Base-by-base conservation (phyloP, 352 stramenopile species). In the Phytophthora sojae region DNA sequence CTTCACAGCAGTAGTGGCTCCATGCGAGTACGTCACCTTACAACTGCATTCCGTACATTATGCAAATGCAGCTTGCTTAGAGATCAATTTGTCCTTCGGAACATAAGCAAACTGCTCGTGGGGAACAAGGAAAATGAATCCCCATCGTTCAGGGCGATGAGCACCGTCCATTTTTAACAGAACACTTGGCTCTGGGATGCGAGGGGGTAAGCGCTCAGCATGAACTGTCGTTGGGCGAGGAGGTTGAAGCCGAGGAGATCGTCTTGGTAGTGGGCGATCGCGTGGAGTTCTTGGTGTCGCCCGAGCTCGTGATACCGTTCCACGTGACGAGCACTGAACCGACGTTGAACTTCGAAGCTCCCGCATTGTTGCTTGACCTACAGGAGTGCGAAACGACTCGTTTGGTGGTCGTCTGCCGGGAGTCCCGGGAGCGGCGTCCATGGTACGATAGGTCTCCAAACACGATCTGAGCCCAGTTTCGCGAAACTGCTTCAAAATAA, bases 31-130 rank as follows among this genome's bases (percentile, higher is more conserved):
- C 9, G 21, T 52, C 47, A 65, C 19, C 32, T 65, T 65, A 21
- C 54, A 60, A 19, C 19, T 65, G 29, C 58, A 65, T 21, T 9
- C 52, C 42, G 17, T 62, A 17, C 56, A 65, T 19, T 30, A 65
- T 5, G 58, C 30, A 4, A 11, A 58, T n/a, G 0, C 58, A 17
- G 58, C 47, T 21, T 57, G 45, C 25, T 37, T 57, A n/a, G 47
- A 57, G n/a, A 29, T 65, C 58, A 52, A 30, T 39, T 39, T 12
- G 11, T 39, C 32, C 44, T 50, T 29, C 8, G 35, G n/a, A n/a
- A 37, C 32, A 23, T 14, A 21, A 9, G n/a, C 45, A 25, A 49
- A 37, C 9, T 39, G 42, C 35, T 56, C 45, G 8, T 37, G 21
- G 4, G 58, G 58, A 19, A 57, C 45, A 29, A 57, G 30, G 6